Evolutionary conservation across 805 yeast species (phyloP).

Genomic region (Cyberlindnera euphorbiiphila): DNA sequence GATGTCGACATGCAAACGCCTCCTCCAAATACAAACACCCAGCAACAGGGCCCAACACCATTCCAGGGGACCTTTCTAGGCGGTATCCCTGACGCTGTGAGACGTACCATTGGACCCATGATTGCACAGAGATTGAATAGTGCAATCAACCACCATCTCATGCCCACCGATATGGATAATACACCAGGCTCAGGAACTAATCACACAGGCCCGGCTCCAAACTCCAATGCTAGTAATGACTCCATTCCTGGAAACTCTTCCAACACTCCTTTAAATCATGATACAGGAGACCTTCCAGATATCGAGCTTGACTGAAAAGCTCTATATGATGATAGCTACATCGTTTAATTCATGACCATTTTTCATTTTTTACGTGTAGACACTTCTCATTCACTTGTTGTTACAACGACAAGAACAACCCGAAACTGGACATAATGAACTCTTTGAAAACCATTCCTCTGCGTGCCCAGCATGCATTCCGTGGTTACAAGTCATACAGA

Average conservation of each 20-base stretch:
- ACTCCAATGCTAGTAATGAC: neutral
- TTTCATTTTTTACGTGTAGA: neutral
- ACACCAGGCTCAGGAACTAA: neutral
- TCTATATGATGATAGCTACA: too few relatives aligned
- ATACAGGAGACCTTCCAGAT: constrained; percentile 1
- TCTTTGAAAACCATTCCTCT: constrained; percentile 90
- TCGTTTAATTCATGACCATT: too few relatives aligned
- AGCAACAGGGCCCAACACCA: neutral
- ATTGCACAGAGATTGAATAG: constrained; percentile 13
- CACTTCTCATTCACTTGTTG: constrained; percentile 39
- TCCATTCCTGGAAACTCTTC: too few relatives aligned
- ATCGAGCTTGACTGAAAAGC: constrained; percentile 2
- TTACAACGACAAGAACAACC: constrained; percentile 86
- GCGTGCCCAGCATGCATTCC: constrained; percentile 96
- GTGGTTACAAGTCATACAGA: constrained; percentile 87
- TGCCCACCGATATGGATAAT: neutral
- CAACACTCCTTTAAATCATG: neutral
- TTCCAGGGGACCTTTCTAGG: constrained; percentile 2
- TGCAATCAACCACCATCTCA: too few relatives aligned
- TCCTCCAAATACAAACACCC: too few relatives aligned
- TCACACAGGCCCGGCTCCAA: neutral
- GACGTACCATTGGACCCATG: constrained; percentile 15
- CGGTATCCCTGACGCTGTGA: constrained; percentile 12
- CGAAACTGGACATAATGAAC: constrained; percentile 89
- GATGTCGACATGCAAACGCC: neutral